Percentiles rank a stretch among this genome's conserved stretches.
Evolutionary conservation across 148 eudicot genomes (phyloP).

Genomic region (Polygonum maritimum): DNA sequence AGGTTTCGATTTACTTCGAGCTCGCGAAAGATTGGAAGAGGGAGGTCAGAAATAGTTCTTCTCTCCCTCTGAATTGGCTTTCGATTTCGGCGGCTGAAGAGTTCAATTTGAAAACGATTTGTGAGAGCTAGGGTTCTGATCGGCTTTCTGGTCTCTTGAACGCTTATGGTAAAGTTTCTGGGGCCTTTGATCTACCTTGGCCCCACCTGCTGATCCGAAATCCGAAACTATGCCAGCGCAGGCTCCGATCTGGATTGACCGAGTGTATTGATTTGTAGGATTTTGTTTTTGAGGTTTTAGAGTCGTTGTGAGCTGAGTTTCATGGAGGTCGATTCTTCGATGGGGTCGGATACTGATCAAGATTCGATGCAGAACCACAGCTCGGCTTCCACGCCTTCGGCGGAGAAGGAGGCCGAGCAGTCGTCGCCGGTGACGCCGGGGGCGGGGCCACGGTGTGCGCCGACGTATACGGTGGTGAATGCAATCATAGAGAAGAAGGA

Average conservation of each 20-base stretch:
- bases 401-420: slow-evolving; percentile 23
- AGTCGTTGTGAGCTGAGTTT: neutral
- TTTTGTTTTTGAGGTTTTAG: neutral
- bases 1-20: neutral
- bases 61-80: neutral
- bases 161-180: neutral
- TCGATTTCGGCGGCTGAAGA: neutral
- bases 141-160: neutral
- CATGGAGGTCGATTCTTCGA: slow-evolving; percentile 71
- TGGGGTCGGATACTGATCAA: slow-evolving; percentile 38
- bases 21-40: neutral
- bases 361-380: slow-evolving; percentile 24
- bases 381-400: slow-evolving; percentile 18
- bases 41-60: neutral
- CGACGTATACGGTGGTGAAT: slow-evolving; percentile 70
- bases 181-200: neutral
- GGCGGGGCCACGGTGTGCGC: slow-evolving; percentile 85
- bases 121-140: slow-evolving; percentile 8
- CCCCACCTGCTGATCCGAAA: slow-evolving; percentile 8
- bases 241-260: slow-evolving; percentile 6
- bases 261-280: neutral
- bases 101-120: slow-evolving; percentile 8
- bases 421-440: slow-evolving; percentile 23
- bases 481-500: slow-evolving; percentile 81
- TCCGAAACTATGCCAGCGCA: neutral